Conservation (phyloP, 805 yeast genomes). For the Saturnispora zaruensis region DNA sequence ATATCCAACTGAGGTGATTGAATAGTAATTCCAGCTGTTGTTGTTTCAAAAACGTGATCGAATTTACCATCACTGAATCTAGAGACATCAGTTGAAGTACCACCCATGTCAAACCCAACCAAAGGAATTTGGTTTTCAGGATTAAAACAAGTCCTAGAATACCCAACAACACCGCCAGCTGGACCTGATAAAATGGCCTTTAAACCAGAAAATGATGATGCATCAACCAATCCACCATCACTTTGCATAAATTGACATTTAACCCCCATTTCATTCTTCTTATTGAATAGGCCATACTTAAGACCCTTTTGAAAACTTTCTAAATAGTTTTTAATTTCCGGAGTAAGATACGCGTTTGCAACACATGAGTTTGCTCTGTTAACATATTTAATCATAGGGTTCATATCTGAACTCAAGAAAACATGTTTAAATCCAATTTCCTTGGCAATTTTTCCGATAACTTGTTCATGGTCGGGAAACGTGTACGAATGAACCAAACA, state of each 20-base stretch:
- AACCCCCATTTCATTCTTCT: slow-evolving; percentile 34
- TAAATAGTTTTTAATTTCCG: slow-evolving; percentile 61
- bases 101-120: slow-evolving; percentile 87
- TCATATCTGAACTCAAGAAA: slow-evolving; percentile 57
- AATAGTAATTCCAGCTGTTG: slow-evolving; percentile 75
- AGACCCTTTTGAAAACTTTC: slow-evolving; percentile 56
- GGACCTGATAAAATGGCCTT: slow-evolving; percentile 91
- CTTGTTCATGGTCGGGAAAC: slow-evolving; percentile 57
- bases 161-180: slow-evolving; percentile 97
- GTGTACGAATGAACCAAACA: slow-evolving; percentile 69
- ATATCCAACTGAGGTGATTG: slow-evolving; percentile 81
- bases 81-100: slow-evolving; percentile 81
- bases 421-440: slow-evolving; percentile 61
- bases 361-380: slow-evolving; percentile 70
- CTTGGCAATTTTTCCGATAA: slow-evolving; percentile 51
- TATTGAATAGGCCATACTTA: slow-evolving; percentile 34
- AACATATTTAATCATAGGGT: slow-evolving; percentile 74
- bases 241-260: slow-evolving; percentile 87
- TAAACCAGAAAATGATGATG: slow-evolving; percentile 75
- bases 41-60: slow-evolving; percentile 76
- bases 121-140: slow-evolving; percentile 47
- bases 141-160: slow-evolving; percentile 71
- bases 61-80: slow-evolving; percentile 57
- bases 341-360: slow-evolving; percentile 79
- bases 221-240: slow-evolving; percentile 90